A percentile compares a stretch with the other conserved stretches of the same genome.
phyloP scores from a whole-genome alignment of 1,284 basidiomycete genomes.

The Sanghuangporus baumii region DNA sequence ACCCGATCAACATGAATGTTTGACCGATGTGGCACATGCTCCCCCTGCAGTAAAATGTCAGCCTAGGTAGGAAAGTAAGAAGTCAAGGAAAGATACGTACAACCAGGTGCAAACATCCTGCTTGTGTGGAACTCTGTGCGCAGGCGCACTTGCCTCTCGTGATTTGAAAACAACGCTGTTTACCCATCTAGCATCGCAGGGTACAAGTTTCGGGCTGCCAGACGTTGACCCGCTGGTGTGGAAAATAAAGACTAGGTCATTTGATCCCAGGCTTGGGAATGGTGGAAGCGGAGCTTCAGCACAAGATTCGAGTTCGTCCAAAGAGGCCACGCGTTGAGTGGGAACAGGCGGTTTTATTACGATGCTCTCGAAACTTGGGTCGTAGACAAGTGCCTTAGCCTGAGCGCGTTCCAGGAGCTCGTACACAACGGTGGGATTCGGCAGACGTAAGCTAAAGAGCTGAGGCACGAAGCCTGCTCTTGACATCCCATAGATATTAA shows the following conservation, averaged over 20 bases:
- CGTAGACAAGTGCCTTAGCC: constrained; percentile 57
- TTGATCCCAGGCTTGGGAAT: constrained; percentile 32
- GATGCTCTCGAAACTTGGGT: constrained; percentile 38
- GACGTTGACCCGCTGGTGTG: constrained; percentile 73
- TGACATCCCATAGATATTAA: constrained; percentile 66
- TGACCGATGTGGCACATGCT: constrained; percentile 70
- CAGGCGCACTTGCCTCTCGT: constrained; percentile 42
- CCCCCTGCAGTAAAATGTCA: constrained; percentile 39
- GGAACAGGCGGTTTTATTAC: constrained; percentile 41
- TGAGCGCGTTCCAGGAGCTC: constrained; percentile 54
- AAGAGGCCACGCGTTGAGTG: constrained; percentile 38
- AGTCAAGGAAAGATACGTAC: constrained; percentile 33
- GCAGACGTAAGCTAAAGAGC: constrained; percentile 63
- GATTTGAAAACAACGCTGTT: constrained; percentile 52
- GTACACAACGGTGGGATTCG: constrained; percentile 58
- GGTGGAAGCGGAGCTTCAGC: constrained; percentile 38
- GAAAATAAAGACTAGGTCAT: constrained; percentile 56
- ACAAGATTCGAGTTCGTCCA: constrained; percentile 31
- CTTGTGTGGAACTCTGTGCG: constrained; percentile 32
- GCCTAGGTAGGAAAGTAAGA: constrained; percentile 22
- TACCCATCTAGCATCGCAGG: constrained; percentile 59
- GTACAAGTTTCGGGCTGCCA: constrained; percentile 67
- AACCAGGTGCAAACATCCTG: constrained; percentile 67
- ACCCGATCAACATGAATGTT: constrained; percentile 62
- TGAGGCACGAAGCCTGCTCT: constrained; percentile 70